These are phyloP conservation scores for Colletotrichum sojae DNA, from an alignment of 2,329 filamentous ascomycete species.

Conservation along the genomic window DNA sequence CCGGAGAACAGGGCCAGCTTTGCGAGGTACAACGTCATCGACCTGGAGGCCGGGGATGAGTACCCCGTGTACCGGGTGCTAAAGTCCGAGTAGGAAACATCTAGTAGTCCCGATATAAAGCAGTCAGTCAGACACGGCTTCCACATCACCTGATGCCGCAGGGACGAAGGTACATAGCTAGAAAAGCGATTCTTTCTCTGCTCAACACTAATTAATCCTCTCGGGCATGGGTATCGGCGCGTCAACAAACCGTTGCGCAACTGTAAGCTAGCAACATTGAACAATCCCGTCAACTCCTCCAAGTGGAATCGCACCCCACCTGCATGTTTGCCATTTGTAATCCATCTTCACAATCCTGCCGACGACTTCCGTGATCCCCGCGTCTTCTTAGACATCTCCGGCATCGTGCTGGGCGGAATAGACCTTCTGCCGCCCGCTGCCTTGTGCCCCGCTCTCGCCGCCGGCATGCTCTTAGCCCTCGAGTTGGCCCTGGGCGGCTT, in stretches of 20 bases:
- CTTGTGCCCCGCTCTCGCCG: background rate
- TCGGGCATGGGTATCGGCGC: constrained; percentile 4
- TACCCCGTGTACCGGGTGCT: constrained; percentile 48
- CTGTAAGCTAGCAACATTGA: background rate
- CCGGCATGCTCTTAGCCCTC: constrained; percentile 29
- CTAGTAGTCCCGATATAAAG: too few species aligned
- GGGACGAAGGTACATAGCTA: too few species aligned
- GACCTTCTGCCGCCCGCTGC: constrained; percentile 10
- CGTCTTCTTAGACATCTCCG: constrained; percentile 6
- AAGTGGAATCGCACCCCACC: background rate
- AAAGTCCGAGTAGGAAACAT: too few species aligned
- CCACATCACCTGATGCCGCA: too few species aligned
- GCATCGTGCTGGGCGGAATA: constrained; percentile 11
- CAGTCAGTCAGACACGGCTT: too few species aligned
- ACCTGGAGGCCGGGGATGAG: constrained; percentile 47
- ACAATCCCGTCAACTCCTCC: background rate
- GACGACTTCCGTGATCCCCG: constrained; percentile 19
- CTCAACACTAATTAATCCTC: background rate
- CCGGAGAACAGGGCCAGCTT: constrained; percentile 51
- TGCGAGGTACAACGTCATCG: constrained; percentile 47
- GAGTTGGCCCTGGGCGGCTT: constrained; percentile 3
- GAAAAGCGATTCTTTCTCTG: background rate
- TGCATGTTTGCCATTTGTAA: background rate
- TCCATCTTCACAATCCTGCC: constrained; percentile 13
- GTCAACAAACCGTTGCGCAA: background rate